Percentiles rank a stretch among this genome's conserved stretches.
Evolutionary conservation across 2,329 filamentous ascomycete genomes (phyloP).

Genomic region (Camillea tinctor): DNA sequence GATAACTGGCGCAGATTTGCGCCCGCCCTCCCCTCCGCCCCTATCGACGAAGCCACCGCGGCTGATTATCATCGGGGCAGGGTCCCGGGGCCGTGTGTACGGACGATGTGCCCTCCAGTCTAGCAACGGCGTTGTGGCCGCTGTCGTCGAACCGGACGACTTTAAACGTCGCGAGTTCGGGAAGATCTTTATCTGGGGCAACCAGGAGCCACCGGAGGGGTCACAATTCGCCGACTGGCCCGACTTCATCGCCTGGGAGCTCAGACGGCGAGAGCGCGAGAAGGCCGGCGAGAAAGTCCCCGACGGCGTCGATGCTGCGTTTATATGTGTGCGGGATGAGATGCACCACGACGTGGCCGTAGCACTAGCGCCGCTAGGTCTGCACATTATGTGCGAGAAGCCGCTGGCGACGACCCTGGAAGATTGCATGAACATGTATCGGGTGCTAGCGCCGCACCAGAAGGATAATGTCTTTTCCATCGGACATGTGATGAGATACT

Average conservation of each 20-base stretch:
- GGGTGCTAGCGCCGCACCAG: slow-evolving; percentile 45
- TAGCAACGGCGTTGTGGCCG: slow-evolving; percentile 67
- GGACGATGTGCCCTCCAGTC: slow-evolving; percentile 64
- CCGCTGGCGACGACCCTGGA: slow-evolving; percentile 77
- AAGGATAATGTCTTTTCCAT: slow-evolving; percentile 70
- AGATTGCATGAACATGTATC: slow-evolving; percentile 76
- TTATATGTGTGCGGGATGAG: slow-evolving; percentile 76
- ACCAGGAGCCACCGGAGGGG: slow-evolving; percentile 48
- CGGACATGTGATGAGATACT: slow-evolving; percentile 91
- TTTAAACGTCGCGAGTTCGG: slow-evolving; percentile 76
- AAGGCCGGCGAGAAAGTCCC: slow-evolving; percentile 48
- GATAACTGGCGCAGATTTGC: slow-evolving; percentile 22
- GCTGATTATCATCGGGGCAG: slow-evolving; percentile 79
- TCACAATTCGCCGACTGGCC: slow-evolving; percentile 73
- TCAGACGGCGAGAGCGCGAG: slow-evolving; percentile 53
- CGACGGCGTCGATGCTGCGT: slow-evolving; percentile 60
- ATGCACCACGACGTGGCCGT: slow-evolving; percentile 80
- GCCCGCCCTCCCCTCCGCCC: slow-evolving; percentile 40
- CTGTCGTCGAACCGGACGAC: slow-evolving; percentile 76
- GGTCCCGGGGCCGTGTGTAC: slow-evolving; percentile 75
- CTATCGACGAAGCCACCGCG: slow-evolving; percentile 55
- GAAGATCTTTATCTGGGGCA: slow-evolving; percentile 69
- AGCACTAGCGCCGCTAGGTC: slow-evolving; percentile 64
- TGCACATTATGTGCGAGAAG: slow-evolving; percentile 96
- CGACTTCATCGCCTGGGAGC: slow-evolving; percentile 74